These are phyloP conservation scores for Elsinoe australis DNA, from an alignment of 2,329 filamentous ascomycete genomes.

Conservation along the genomic window DNA sequence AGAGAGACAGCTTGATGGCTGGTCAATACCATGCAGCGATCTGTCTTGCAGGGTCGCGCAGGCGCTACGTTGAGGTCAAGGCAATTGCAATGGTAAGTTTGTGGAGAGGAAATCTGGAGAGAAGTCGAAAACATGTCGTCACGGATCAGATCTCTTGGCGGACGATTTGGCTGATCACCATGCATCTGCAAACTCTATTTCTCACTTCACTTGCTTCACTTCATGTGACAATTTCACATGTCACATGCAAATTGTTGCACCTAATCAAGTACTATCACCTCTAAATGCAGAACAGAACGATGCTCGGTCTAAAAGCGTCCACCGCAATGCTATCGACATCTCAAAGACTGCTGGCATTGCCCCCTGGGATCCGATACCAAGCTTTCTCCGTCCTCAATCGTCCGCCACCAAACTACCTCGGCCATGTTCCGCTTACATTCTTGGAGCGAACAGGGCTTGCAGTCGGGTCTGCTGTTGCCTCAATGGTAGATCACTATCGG, in stretches of 20 bases:
- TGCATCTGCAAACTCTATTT: constrained; percentile 5
- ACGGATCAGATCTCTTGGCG: constrained; percentile 9
- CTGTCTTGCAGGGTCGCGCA: background rate
- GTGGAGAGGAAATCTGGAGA: constrained; percentile 3
- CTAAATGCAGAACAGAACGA: too few species aligned
- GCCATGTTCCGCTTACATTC: constrained; percentile 79
- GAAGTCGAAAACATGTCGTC: constrained; percentile 15
- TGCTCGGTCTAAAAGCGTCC: background rate
- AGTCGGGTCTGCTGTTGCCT: constrained; percentile 52
- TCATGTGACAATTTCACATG: background rate
- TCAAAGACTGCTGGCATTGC: constrained; percentile 25
- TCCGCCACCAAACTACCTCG: constrained; percentile 78
- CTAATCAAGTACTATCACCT: background rate
- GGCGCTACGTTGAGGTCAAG: background rate
- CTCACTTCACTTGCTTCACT: background rate
- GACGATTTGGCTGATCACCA: background rate
- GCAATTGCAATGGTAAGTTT: background rate
- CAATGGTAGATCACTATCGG: constrained; percentile 66
- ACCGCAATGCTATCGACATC: background rate
- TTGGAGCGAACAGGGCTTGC: constrained; percentile 68
- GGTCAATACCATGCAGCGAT: constrained; percentile 17
- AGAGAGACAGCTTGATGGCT: constrained; percentile 39
- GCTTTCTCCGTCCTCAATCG: constrained; percentile 77
- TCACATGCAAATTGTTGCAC: background rate
- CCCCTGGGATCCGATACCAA: constrained; percentile 33